These are phyloP conservation scores for Syzygium grande DNA, from an alignment of 345 rosid species.

Conservation along the genomic window DNA sequence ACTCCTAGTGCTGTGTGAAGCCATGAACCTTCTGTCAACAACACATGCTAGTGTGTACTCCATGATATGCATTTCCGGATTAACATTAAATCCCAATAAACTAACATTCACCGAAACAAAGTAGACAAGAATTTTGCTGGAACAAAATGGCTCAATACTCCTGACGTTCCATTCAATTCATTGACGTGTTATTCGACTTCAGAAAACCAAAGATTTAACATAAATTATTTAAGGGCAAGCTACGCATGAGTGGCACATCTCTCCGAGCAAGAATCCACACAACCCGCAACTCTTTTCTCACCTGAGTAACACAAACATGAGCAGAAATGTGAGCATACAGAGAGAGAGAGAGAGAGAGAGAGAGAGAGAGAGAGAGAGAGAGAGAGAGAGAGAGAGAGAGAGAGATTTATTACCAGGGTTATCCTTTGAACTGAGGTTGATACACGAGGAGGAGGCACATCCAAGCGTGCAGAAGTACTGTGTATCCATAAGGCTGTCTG, in stretches of 20 bases:
- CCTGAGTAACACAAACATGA: conserved; percentile 6
- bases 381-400: neutral
- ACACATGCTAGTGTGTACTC: neutral
- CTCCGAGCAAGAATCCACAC: conserved; percentile 31
- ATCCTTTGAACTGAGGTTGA: conserved; percentile 24
- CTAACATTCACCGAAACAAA: neutral
- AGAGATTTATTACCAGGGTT: conserved; percentile 17
- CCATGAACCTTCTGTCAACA: neutral
- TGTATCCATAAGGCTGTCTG: neutral
- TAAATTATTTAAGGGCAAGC: neutral
- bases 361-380: neutral
- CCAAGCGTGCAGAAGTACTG: conserved; percentile 33
- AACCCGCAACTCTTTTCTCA: conserved; percentile 25
- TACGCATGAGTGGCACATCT: conserved; percentile 11
- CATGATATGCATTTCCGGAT: neutral
- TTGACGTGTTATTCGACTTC: neutral
- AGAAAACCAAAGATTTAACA: neutral
- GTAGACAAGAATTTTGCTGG: neutral
- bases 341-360: neutral
- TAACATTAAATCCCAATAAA: neutral
- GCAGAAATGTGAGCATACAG: neutral
- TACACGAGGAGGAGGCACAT: conserved; percentile 27
- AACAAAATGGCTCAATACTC: neutral
- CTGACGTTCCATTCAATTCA: neutral
- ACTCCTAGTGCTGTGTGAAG: neutral